Percentiles rank a stretch among this genome's conserved stretches.
Conservation (phyloP, 2,329 filamentous ascomycete genomes). For the Dissoconium aciculare region DNA sequence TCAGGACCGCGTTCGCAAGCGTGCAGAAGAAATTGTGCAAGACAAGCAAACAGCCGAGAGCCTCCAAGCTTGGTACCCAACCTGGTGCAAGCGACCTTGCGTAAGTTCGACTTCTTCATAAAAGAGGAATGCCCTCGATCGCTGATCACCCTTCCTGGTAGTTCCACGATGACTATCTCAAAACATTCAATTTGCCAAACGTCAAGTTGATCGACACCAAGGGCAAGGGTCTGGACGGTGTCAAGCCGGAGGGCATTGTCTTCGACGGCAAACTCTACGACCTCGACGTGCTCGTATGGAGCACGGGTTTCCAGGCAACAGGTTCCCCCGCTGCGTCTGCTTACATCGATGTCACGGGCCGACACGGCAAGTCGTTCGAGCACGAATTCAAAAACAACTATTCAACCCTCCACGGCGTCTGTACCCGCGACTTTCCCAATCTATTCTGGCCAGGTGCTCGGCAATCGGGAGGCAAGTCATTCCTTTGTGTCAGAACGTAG, state of each 20-base stretch:
- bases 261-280: conserved; percentile 35
- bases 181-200: conserved; percentile 42
- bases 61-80: conserved; percentile 46
- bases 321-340: conserved; percentile 20
- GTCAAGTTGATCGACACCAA: conserved; percentile 47
- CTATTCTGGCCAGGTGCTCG: conserved; percentile 34
- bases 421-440: conserved; percentile 39
- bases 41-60: conserved; percentile 36
- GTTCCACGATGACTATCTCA: conserved; percentile 24
- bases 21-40: conserved; percentile 38
- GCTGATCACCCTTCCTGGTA: neutral
- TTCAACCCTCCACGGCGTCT: conserved; percentile 39
- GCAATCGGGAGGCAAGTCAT: conserved; percentile 25
- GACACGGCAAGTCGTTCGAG: conserved; percentile 28
- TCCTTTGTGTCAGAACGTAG: neutral
- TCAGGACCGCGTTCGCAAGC: conserved; percentile 32
- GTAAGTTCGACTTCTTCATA: too few species aligned
- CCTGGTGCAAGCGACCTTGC: conserved; percentile 48
- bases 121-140: too few species aligned
- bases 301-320: conserved; percentile 29
- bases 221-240: conserved; percentile 35
- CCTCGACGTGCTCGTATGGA: conserved; percentile 34
- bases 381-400: conserved; percentile 28
- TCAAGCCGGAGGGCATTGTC: conserved; percentile 35
- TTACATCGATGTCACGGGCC: conserved; percentile 24